Evolutionary conservation across 2,329 filamentous ascomycete genomes (phyloP).

Genomic region (Ophiostoma sp.): DNA sequence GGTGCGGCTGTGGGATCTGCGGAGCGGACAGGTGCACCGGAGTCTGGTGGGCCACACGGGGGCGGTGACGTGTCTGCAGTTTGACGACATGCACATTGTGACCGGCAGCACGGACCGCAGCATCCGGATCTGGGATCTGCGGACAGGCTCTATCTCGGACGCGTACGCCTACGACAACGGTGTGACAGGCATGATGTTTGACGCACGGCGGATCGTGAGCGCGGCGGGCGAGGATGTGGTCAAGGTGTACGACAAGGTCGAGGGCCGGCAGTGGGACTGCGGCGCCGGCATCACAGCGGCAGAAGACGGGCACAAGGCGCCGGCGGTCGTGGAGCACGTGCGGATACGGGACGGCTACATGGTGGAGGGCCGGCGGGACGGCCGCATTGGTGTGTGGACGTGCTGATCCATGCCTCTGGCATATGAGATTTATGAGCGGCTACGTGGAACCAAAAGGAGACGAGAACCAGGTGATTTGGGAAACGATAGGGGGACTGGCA

Average conservation of each 20-base stretch:
- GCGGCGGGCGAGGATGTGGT: slow-evolving; percentile 89
- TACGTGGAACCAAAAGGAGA: neutral
- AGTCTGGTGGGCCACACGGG: slow-evolving; percentile 94
- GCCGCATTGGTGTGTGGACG: slow-evolving; percentile 85
- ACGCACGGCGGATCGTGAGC: slow-evolving; percentile 78
- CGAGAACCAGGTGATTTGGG: neutral
- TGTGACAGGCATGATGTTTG: slow-evolving; percentile 96
- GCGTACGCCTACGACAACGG: slow-evolving; percentile 92
- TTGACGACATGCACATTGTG: slow-evolving; percentile 91
- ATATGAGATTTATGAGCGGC: neutral
- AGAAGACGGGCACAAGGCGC: slow-evolving; percentile 54
- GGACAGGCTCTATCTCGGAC: slow-evolving; percentile 90
- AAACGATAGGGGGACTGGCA: neutral
- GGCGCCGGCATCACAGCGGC: slow-evolving; percentile 71
- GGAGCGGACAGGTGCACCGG: slow-evolving; percentile 93
- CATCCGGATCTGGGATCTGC: slow-evolving; percentile 97
- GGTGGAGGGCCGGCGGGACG: slow-evolving; percentile 82
- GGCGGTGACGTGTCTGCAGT: slow-evolving; percentile 88
- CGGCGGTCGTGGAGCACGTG: slow-evolving; percentile 73
- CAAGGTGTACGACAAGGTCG: slow-evolving; percentile 97
- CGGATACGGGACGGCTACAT: slow-evolving; percentile 91
- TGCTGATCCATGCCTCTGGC: slow-evolving; percentile 40
- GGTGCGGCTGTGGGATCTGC: slow-evolving; percentile 93
- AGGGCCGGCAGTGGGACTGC: slow-evolving; percentile 94
- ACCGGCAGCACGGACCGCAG: slow-evolving; percentile 90